A percentile compares a stretch with the other conserved stretches of the same genome.
These are phyloP conservation scores for Chlorencoelia australis DNA, from an alignment of 2,329 filamentous ascomycete genomes.

Conservation along the genomic window DNA sequence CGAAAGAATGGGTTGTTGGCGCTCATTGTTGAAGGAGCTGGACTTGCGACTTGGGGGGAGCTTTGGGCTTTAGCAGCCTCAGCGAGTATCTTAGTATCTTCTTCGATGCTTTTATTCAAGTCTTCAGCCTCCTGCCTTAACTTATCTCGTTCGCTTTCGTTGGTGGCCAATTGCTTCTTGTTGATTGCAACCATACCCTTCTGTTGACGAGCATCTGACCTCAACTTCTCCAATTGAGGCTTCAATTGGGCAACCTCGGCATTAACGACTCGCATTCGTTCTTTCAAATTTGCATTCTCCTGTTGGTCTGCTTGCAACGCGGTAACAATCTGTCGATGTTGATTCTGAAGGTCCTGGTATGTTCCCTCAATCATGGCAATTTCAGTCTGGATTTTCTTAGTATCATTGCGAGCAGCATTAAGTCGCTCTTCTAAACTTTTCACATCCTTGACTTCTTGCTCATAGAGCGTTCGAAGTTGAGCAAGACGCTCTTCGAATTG, in stretches of 20 bases:
- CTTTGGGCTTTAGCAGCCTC: slow-evolving; percentile 30
- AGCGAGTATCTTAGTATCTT: slow-evolving; percentile 42
- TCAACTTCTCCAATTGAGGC: slow-evolving; percentile 86
- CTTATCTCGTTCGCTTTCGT: slow-evolving; percentile 81
- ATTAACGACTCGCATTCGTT: slow-evolving; percentile 77
- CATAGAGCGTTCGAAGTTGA: slow-evolving; percentile 79
- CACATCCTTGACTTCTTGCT: slow-evolving; percentile 84
- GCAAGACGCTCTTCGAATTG: slow-evolving; percentile 84
- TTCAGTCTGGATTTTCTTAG: slow-evolving; percentile 73
- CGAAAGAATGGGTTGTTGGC: slow-evolving; percentile 95
- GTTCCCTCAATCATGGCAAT: slow-evolving; percentile 73
- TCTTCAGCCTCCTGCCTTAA: slow-evolving; percentile 70
- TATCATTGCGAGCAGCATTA: slow-evolving; percentile 64
- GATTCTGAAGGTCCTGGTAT: slow-evolving; percentile 69
- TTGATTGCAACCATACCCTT: slow-evolving; percentile 96
- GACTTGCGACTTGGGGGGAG: slow-evolving; percentile 52
- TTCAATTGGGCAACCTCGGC: slow-evolving; percentile 74
- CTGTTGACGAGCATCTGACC: slow-evolving; percentile 84
- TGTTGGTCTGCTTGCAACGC: slow-evolving; percentile 78
- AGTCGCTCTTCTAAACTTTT: slow-evolving; percentile 79
- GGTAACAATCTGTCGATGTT: slow-evolving; percentile 66
- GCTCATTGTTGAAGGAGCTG: slow-evolving; percentile 56
- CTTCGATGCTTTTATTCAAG: slow-evolving; percentile 52
- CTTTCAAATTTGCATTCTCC: slow-evolving; percentile 78
- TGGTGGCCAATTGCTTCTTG: slow-evolving; percentile 90